Evolutionary conservation across 2,329 filamentous ascomycete genomes (phyloP).

Genomic region (Phialocephala sp.): DNA sequence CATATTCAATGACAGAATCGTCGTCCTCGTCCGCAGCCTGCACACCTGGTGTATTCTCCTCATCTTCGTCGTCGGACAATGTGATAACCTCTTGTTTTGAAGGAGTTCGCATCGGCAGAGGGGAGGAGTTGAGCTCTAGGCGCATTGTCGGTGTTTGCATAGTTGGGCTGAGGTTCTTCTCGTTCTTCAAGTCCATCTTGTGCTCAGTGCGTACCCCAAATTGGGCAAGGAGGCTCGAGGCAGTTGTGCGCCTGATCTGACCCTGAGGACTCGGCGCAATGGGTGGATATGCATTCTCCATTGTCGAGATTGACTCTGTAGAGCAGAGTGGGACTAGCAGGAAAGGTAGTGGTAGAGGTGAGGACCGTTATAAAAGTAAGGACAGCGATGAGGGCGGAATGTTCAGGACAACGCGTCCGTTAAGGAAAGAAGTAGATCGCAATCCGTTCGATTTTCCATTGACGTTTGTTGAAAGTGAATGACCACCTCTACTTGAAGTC

Average conservation of each 20-base stretch:
- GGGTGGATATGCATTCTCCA: not conserved
- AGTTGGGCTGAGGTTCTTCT: constrained; percentile 9
- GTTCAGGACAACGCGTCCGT: constrained; percentile 15
- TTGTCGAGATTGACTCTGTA: not conserved
- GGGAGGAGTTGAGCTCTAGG: not conserved
- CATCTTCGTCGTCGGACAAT: not conserved
- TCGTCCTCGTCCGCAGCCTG: constrained; percentile 22
- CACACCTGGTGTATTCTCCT: constrained; percentile 8
- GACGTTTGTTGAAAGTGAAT: constrained; percentile 3
- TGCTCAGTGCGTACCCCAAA: constrained; percentile 37
- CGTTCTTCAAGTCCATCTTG: constrained; percentile 36
- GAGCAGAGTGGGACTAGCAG: not conserved
- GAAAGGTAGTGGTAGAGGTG: constrained; percentile 1
- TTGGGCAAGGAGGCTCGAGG: constrained; percentile 38
- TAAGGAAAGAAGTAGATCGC: not conserved
- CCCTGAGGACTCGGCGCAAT: not conserved
- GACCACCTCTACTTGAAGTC: not conserved
- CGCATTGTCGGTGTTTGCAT: not conserved
- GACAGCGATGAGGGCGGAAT: not conserved
- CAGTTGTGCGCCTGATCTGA: constrained; percentile 20
- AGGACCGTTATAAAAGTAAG: not conserved
- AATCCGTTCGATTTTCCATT: constrained; percentile 16
- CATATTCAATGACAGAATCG: constrained; percentile 11
- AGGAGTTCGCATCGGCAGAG: constrained; percentile 16
- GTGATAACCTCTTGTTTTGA: constrained; percentile 11